These are phyloP conservation scores for Xylariaceae sp. DNA, from an alignment of 2,329 filamentous ascomycete genomes.

Conservation along the genomic window DNA sequence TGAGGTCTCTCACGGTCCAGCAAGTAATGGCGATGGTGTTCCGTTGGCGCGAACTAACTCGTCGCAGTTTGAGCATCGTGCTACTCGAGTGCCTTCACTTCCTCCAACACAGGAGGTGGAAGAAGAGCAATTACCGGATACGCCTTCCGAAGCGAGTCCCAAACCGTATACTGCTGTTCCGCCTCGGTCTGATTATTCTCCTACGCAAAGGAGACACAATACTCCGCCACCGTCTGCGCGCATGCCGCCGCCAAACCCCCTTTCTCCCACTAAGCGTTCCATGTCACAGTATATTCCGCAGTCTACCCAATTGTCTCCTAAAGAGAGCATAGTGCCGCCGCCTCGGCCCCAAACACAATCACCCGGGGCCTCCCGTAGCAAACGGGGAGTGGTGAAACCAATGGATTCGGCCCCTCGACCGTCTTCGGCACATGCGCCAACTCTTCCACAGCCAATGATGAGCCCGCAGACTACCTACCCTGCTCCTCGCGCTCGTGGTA, in stretches of 20 bases:
- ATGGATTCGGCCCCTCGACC: slow-evolving; percentile 48
- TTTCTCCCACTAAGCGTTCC: slow-evolving; percentile 53
- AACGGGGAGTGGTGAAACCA: slow-evolving; percentile 31
- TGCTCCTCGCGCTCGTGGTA: slow-evolving; percentile 42
- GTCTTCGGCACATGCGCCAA: slow-evolving; percentile 47
- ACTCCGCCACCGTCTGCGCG: slow-evolving; percentile 45
- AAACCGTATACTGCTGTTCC: slow-evolving; percentile 24
- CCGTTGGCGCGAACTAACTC: slow-evolving; percentile 47
- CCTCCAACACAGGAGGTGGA: slow-evolving; percentile 59
- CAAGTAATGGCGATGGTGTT: slow-evolving; percentile 37
- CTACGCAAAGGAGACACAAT: slow-evolving; percentile 35
- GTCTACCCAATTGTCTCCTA: slow-evolving; percentile 29
- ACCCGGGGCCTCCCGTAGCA: slow-evolving; percentile 45
- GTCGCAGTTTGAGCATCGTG: slow-evolving; percentile 48
- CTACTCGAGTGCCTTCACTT: slow-evolving; percentile 52
- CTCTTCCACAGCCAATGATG: slow-evolving; percentile 32
- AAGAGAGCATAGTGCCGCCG: slow-evolving; percentile 46
- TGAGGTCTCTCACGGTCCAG: slow-evolving; percentile 44
- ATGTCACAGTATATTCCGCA: slow-evolving; percentile 49
- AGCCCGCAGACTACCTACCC: slow-evolving; percentile 23
- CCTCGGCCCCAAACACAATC: slow-evolving; percentile 59
- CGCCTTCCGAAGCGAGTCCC: slow-evolving; percentile 24
- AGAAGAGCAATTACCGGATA: slow-evolving; percentile 44
- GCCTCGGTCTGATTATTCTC: slow-evolving; percentile 37
- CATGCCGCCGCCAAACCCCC: slow-evolving; percentile 36